phyloP scores from a whole-genome alignment of 1,284 basidiomycete genomes.

The Baeospora myosura region DNA sequence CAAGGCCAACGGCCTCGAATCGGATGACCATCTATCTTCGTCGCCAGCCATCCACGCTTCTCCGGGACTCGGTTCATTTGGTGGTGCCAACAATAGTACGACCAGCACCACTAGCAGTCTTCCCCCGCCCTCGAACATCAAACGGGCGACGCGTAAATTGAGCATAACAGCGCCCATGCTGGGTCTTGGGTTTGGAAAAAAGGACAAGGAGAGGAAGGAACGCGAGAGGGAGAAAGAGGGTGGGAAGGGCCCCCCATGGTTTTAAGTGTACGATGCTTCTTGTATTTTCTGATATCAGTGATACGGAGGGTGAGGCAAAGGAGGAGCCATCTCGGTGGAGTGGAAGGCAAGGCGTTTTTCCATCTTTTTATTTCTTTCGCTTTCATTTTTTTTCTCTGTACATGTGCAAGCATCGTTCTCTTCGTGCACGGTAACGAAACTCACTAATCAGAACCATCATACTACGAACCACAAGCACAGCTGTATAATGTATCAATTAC shows the following conservation, averaged over 20 bases:
- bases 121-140: constrained; percentile 20
- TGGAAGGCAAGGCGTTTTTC: background rate
- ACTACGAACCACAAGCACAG: too few relatives aligned
- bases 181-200: constrained; percentile 42
- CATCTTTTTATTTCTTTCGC: constrained; percentile 6
- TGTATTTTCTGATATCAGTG: background rate
- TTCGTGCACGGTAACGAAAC: background rate
- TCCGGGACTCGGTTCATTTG: constrained; percentile 16
- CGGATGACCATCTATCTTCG: constrained; percentile 17
- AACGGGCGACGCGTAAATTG: constrained; percentile 54
- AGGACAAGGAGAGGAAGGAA: constrained; percentile 28
- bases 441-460: too few relatives aligned
- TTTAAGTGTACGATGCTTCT: background rate
- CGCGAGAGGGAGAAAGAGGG: constrained; percentile 10
- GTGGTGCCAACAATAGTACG: constrained; percentile 21
- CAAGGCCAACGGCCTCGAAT: constrained; percentile 5
- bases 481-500: too few relatives aligned
- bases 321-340: background rate
- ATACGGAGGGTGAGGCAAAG: background rate
- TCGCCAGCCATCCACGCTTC: background rate
- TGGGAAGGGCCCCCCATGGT: constrained; percentile 5
- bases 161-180: constrained; percentile 60
- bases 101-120: constrained; percentile 17
- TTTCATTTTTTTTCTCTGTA: background rate
- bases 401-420: background rate